Evolutionary conservation across 768 basidiomycete species (phyloP).

Genomic region (Tremella fuciformis): DNA sequence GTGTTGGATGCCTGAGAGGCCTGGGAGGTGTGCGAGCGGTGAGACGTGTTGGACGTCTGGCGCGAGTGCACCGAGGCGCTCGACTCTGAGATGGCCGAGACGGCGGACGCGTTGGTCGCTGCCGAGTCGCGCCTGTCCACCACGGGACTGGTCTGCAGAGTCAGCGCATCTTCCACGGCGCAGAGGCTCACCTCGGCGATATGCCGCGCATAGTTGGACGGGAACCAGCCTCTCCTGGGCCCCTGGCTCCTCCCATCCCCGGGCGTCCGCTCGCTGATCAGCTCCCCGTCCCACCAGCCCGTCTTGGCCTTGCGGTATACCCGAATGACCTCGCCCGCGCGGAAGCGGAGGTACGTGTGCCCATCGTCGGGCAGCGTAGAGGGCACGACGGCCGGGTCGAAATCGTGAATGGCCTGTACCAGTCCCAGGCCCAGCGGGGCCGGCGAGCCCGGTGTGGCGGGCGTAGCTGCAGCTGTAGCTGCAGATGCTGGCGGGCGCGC

Average conservation of each 20-base stretch:
- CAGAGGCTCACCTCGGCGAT: conserved; percentile 25
- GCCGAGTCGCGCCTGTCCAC: not conserved
- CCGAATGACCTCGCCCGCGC: conserved; percentile 83
- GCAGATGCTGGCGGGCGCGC: not conserved
- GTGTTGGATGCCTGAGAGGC: conserved; percentile 30
- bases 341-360: conserved; percentile 77
- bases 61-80: conserved; percentile 18
- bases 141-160: not conserved
- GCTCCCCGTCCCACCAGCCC: conserved; percentile 99
- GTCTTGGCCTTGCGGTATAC: conserved; percentile 81
- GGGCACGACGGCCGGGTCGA: conserved; percentile 51
- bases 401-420: conserved; percentile 79
- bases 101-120: not conserved
- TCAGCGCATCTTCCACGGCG: not conserved
- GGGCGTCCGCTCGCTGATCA: conserved; percentile 58
- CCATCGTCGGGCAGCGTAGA: conserved; percentile 56
- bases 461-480: no score
- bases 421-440: conserved; percentile 18
- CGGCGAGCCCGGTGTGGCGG: conserved; percentile 1
- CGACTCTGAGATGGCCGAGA: not conserved
- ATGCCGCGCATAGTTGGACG: conserved; percentile 71
- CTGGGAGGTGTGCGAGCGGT: conserved; percentile 8
- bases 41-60: conserved; percentile 26
- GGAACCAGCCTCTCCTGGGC: conserved; percentile 85
- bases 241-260: conserved; percentile 24